Base-by-base conservation (phyloP, 1,284 basidiomycete genomes). In the Fistulina hepatica region DNA sequence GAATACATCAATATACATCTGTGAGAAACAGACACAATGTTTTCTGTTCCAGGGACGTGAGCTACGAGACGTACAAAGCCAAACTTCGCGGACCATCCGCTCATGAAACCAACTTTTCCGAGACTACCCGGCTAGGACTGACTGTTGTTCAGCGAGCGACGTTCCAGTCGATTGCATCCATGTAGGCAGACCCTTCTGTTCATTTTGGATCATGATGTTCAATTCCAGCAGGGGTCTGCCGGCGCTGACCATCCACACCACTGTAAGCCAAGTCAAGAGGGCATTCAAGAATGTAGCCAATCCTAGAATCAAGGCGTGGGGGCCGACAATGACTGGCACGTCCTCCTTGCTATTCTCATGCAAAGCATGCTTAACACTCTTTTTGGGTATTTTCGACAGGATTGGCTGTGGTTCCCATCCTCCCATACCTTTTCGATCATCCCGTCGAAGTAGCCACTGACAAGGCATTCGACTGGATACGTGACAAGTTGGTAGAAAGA, bases 51-150 rank as follows among this genome's bases (percentile, higher is more conserved):
- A 88, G 85, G 34, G 92, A 95, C 53, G 89, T 94, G 26, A 69
- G 73, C n/a, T 94, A 90, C 58, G 90, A 93, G 53, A 78, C 88
- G 4, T 95, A 90, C 65, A 92, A 92, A 55, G 77, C 84, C 2
- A 72, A 80, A 46, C 65, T 76, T 43, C 67, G 68, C 33, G 85
- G 86, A 1, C 86, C 88, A 3, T 69, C 75, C 12, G 64, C 80
- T 1, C 55, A 79, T 23, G 83, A 91, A 60, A 73, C 71, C 27
- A 70, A 83, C 59, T 80, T 88, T 52, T 79, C 82, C 11, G 85
- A 90, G 56, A 69, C 76, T 3, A 79, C 77, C 20, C 71, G 86
- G 25, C 58, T 90, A 22, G 69, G 67, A 6, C 67, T 90, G 55
- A 64, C 77, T 17, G 83, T 81, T 15, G 76, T 77, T 35, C 79